A percentile compares a stretch with the other conserved stretches of the same genome.
Evolutionary conservation across 306 rosid genomes (phyloP).

Genomic region (Vigna reflexopilosa): DNA sequence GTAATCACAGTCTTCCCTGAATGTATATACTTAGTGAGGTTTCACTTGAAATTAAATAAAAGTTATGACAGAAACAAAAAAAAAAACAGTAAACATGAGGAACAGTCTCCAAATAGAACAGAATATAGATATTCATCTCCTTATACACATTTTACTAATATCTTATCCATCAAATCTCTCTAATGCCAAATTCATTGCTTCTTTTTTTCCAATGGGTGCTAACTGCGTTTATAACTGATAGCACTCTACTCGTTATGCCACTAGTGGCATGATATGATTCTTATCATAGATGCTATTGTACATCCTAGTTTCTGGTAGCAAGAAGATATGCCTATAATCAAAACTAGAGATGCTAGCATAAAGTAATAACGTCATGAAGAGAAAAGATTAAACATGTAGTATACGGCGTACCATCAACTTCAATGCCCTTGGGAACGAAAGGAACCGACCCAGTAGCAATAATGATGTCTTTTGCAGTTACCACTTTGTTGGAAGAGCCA

Average conservation of each 20-base stretch:
- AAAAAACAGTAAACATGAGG: constrained; percentile 11
- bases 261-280: not conserved
- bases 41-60: constrained; percentile 1
- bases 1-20: constrained; percentile 89
- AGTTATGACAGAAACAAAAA: constrained; percentile 8
- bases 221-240: not conserved
- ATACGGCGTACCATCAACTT: constrained; percentile 73
- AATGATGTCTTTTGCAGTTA: constrained; percentile 79
- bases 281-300: not conserved
- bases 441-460: constrained; percentile 94
- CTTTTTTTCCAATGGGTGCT: not conserved
- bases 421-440: constrained; percentile 88
- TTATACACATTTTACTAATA: not conserved
- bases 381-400: constrained; percentile 31
- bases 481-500: constrained; percentile 70
- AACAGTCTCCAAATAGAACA: not conserved
- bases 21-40: constrained; percentile 6
- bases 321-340: constrained; percentile 11
- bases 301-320: not conserved
- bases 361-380: constrained; percentile 10
- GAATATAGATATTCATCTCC: constrained; percentile 16
- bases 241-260: not conserved
- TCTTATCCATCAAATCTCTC: constrained; percentile 21
- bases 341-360: constrained; percentile 11
- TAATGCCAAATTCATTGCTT: constrained; percentile 2